Evolutionary conservation across 768 basidiomycete species (phyloP).

Genomic region (Cantharellus anzutake): DNA sequence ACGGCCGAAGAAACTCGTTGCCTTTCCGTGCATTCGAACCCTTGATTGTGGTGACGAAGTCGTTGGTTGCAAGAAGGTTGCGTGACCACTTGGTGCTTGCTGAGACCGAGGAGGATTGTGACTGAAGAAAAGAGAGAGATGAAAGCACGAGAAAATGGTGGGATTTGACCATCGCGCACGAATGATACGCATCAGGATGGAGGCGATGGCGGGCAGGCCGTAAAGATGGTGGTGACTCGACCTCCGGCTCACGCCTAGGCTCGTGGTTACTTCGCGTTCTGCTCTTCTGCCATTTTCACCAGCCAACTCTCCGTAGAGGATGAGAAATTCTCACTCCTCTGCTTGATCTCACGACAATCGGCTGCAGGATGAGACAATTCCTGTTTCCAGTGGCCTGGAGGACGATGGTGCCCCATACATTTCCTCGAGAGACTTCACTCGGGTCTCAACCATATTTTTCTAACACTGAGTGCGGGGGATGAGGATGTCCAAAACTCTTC

Average conservation of each 20-base stretch:
- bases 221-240: slow-evolving; percentile 16
- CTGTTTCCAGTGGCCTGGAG: background rate
- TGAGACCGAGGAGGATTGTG: background rate
- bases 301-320: background rate
- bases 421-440: slow-evolving; percentile 20
- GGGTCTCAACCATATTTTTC: slow-evolving; percentile 19
- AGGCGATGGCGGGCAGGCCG: slow-evolving; percentile 9
- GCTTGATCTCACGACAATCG: background rate
- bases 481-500: background rate
- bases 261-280: slow-evolving; percentile 31
- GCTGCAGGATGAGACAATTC: background rate
- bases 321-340: background rate
- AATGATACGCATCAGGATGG: background rate
- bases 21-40: background rate
- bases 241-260: slow-evolving; percentile 22
- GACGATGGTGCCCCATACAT: slow-evolving; percentile 14
- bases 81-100: background rate
- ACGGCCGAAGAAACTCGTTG: slow-evolving; percentile 1
- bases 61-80: background rate
- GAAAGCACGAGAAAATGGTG: no score
- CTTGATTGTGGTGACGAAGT: background rate
- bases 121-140: background rate
- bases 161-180: no score
- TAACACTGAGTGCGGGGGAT: background rate
- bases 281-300: slow-evolving; percentile 25